Evolutionary conservation across 2,329 filamentous ascomycete genomes (phyloP).

Genomic region (Ceratocystis eucalypticola): DNA sequence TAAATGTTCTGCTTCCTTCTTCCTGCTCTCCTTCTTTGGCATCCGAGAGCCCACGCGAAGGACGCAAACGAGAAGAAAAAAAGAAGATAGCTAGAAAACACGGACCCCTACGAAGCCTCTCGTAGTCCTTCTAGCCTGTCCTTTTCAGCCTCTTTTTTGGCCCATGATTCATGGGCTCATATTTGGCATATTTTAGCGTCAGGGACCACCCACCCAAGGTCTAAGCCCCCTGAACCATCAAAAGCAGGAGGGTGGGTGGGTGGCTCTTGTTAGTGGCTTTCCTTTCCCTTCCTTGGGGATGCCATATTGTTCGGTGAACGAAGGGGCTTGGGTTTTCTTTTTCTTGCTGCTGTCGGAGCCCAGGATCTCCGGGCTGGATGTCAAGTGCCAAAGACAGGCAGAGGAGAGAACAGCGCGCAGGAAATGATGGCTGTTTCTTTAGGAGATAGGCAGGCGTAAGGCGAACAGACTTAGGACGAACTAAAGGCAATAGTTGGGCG

Average conservation of each 20-base stretch:
- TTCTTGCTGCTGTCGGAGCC: no score
- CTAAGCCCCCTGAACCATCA: background rate
- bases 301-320: background rate
- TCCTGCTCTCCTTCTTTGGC: background rate
- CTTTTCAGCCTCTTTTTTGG: background rate
- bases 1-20: background rate
- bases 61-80: background rate
- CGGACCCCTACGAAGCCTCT: background rate
- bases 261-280: background rate
- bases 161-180: conserved; percentile 1
- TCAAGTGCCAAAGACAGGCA: background rate
- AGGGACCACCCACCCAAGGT: background rate
- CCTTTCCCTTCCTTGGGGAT: background rate
- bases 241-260: background rate
- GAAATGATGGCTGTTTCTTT: background rate
- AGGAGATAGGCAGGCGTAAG: background rate
- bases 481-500: conserved; percentile 1
- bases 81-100: background rate
- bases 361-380: background rate
- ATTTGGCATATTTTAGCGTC: background rate
- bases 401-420: no score
- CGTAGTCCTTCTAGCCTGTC: background rate
- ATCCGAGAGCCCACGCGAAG: background rate
- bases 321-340: background rate
- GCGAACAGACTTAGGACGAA: background rate